A percentile compares a stretch with the other conserved stretches of the same genome.
Evolutionary conservation across 495 filamentous ascomycete species (phyloP).

Genomic region (Pyronema omphalodes): DNA sequence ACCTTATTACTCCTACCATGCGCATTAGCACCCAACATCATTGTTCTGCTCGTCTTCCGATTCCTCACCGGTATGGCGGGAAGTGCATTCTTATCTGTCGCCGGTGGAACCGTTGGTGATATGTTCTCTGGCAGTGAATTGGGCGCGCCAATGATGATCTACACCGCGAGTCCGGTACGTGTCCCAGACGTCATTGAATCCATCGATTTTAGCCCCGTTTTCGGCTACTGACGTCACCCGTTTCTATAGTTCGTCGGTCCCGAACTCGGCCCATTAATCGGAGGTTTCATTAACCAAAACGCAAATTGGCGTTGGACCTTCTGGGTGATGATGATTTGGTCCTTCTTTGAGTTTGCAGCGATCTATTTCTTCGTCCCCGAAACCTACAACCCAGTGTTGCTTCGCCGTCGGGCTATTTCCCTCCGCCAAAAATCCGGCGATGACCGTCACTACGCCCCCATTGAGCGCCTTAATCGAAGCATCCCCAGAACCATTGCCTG

Average conservation of each 20-base stretch:
- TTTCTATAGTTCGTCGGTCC: slow-evolving; percentile 34
- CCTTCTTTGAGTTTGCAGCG: slow-evolving; percentile 37
- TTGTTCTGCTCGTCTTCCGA: slow-evolving; percentile 63
- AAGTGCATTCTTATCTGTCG: slow-evolving; percentile 73
- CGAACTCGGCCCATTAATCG: slow-evolving; percentile 38
- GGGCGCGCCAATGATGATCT: slow-evolving; percentile 56
- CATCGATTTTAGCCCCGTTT: slow-evolving; percentile 14
- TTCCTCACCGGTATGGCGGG: slow-evolving; percentile 78
- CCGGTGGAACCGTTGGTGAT: slow-evolving; percentile 82
- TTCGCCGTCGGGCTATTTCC: slow-evolving; percentile 53
- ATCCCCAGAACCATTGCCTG: slow-evolving; percentile 49
- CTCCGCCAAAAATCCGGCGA: slow-evolving; percentile 64
- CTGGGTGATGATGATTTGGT: slow-evolving; percentile 74
- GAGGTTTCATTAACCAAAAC: slow-evolving; percentile 62
- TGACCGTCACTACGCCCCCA: slow-evolving; percentile 55
- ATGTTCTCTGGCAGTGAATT: slow-evolving; percentile 61
- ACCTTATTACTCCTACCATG: slow-evolving; percentile 76
- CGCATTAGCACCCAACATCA: slow-evolving; percentile 65
- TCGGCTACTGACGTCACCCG: neutral
- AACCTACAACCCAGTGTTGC: slow-evolving; percentile 62
- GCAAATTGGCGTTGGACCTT: slow-evolving; percentile 80
- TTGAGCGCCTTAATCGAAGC: slow-evolving; percentile 58
- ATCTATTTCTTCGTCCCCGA: slow-evolving; percentile 68
- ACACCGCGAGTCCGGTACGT: slow-evolving; percentile 46
- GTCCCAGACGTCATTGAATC: slow-evolving; percentile 4